Percentiles rank a stretch among this genome's conserved stretches.
phyloP scores from a whole-genome alignment of 1,284 basidiomycete genomes.

The Marasmius fiardii region DNA sequence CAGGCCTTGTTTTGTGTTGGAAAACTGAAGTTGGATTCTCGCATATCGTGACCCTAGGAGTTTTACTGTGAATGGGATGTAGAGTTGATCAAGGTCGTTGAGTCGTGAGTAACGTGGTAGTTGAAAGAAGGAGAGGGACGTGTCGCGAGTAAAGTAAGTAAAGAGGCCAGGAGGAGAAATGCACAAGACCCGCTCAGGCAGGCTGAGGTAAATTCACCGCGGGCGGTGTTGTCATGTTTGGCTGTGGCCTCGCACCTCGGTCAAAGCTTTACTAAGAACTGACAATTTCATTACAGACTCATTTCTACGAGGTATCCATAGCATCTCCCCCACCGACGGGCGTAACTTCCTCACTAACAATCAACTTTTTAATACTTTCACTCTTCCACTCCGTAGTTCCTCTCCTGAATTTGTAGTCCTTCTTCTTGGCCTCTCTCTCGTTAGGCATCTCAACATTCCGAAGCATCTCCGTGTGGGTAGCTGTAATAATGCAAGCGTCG shows the following conservation, averaged over 20 bases:
- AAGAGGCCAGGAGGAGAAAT: neutral
- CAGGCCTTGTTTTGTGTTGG: slow-evolving; percentile 94
- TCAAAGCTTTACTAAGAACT: neutral
- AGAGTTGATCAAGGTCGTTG: neutral
- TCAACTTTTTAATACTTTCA: slow-evolving; percentile 69
- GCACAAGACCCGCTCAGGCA: neutral
- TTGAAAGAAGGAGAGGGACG: neutral
- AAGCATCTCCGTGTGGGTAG: slow-evolving; percentile 80
- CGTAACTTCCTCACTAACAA: slow-evolving; percentile 71
- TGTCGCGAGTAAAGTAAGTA: neutral
- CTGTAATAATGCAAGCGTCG: slow-evolving; percentile 94
- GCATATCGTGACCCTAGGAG: slow-evolving; percentile 52
- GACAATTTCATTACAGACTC: neutral
- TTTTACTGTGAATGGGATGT: neutral
- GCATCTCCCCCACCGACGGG: slow-evolving; percentile 50
- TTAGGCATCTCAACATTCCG: slow-evolving; percentile 94
- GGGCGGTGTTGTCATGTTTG: neutral
- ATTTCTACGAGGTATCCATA: slow-evolving; percentile 57
- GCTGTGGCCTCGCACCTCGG: neutral
- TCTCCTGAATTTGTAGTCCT: slow-evolving; percentile 78
- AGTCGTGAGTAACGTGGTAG: neutral
- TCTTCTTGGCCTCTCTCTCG: slow-evolving; percentile 81
- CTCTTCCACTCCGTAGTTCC: slow-evolving; percentile 89
- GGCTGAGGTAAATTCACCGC: neutral
- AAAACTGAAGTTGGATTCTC: slow-evolving; percentile 96